Evolutionary conservation across 2,329 filamentous ascomycete genomes (phyloP), one percentile per base, ranked within the genome.

Genomic region (Penicillium palitans): DNA sequence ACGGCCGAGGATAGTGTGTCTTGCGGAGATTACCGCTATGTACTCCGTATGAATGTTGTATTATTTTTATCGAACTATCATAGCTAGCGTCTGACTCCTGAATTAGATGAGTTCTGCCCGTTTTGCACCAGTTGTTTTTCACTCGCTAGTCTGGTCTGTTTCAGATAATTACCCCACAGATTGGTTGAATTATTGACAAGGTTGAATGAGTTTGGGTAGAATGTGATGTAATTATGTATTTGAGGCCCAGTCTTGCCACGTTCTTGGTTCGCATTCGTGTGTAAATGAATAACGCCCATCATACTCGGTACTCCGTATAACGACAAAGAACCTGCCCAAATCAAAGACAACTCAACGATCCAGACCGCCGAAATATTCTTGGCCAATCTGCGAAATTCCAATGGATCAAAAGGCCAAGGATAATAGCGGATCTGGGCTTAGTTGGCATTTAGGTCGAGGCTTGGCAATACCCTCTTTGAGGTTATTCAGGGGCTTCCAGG

Each of bases 391-490:
- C 21, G 41, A 42, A 52, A 52, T 52, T 51, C 56, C 57, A 59
- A 45, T 58, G 41, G 10, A 42, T n/a, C 10, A 17, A 24, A 31
- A 17, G 12, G 52, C 63, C 56, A 64, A 63, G 63, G 25, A 33
- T 15, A 47, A 54, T 55, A 55, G 56, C 61, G 58, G 60, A 64
- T 63, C 63, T 64, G 25, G 63, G 54, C 62, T 40, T 25, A 37
- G 41, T 39, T 42, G 17, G n/a, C 37, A 21, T 52, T 57, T 45
- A 51, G 52, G 39, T 21, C 37, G 12, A 62, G 52, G 53, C 62
- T 65, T 63, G 62, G 59, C 64, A 37, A 54, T 37, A 55, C 53
- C 51, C 50, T 58, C 53, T 61, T 37, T 63, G 62, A 63, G 60
- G 60, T 54, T 66, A 61, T 62, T 64, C 61, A 63, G 58, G 57